A percentile compares a stretch with the other conserved stretches of the same genome.
phyloP scores from a whole-genome alignment of 1,139 yeast species.

The Scheffersomyces stambukii region DNA sequence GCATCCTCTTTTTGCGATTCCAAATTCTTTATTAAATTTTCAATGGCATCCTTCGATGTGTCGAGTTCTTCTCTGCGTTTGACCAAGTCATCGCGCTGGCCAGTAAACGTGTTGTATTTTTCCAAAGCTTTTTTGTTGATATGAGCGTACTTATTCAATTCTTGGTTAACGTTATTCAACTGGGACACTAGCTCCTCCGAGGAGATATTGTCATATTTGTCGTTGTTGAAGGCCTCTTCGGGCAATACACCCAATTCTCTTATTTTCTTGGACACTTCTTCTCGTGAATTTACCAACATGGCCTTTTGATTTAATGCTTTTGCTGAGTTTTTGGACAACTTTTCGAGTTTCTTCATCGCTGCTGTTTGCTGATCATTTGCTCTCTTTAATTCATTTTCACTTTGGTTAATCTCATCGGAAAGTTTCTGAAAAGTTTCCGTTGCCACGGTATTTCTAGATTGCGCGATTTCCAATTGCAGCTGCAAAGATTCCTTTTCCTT shows the following conservation, averaged over 20 bases:
- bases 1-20: constrained; percentile 82
- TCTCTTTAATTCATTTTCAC: constrained; percentile 40
- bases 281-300: constrained; percentile 56
- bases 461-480: constrained; percentile 20
- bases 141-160: constrained; percentile 63
- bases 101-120: constrained; percentile 71
- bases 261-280: constrained; percentile 68
- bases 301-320: constrained; percentile 63
- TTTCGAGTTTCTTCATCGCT: constrained; percentile 55
- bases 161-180: constrained; percentile 54
- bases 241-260: constrained; percentile 85
- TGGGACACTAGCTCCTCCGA: constrained; percentile 55
- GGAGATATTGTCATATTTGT: constrained; percentile 37
- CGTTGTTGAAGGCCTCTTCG: constrained; percentile 65
- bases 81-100: constrained; percentile 64
- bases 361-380: constrained; percentile 56
- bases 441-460: constrained; percentile 15
- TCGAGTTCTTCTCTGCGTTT: constrained; percentile 67
- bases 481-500: constrained; percentile 19
- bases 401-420: constrained; percentile 28
- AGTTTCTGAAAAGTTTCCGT: constrained; percentile 21
- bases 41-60: constrained; percentile 68
- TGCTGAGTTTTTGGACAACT: constrained; percentile 63
- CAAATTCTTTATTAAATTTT: constrained; percentile 63
- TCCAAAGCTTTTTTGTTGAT: constrained; percentile 90